A percentile compares a stretch with the other conserved stretches of the same genome.
These are phyloP conservation scores for Coemansia sp. DNA, from an alignment of 192 early-diverging fungal species.

Conservation along the genomic window DNA sequence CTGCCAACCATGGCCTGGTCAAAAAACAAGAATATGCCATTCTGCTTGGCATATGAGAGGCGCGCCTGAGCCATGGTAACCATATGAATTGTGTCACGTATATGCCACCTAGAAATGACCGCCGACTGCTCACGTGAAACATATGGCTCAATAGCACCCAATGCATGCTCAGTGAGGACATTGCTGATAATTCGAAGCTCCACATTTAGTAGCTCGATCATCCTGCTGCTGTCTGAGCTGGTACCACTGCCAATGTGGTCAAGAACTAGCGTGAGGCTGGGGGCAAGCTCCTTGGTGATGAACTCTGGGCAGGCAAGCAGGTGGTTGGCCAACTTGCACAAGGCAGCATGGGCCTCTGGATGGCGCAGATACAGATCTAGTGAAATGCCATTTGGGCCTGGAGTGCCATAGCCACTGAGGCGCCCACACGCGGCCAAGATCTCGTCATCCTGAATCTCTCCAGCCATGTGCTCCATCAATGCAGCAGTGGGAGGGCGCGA, in stretches of 20 bases:
- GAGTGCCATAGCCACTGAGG: neutral
- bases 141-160: neutral
- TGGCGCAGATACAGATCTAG: neutral
- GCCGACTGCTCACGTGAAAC: neutral
- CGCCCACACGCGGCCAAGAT: neutral
- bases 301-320: neutral
- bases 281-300: neutral
- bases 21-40: neutral
- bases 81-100: neutral
- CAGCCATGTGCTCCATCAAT: no score
- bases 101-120: neutral
- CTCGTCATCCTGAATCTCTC: no score
- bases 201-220: neutral
- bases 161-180: neutral
- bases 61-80: neutral
- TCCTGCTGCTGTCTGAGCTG: neutral
- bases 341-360: neutral
- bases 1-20: neutral
- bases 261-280: neutral
- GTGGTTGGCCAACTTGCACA: neutral
- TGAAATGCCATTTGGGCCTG: neutral
- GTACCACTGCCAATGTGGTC: neutral
- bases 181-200: neutral
- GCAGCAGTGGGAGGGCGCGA: no score
- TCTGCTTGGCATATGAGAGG: neutral